phyloP scores from a whole-genome alignment of 1,139 yeast genomes.

The Saccharomyces hybrid region DNA sequence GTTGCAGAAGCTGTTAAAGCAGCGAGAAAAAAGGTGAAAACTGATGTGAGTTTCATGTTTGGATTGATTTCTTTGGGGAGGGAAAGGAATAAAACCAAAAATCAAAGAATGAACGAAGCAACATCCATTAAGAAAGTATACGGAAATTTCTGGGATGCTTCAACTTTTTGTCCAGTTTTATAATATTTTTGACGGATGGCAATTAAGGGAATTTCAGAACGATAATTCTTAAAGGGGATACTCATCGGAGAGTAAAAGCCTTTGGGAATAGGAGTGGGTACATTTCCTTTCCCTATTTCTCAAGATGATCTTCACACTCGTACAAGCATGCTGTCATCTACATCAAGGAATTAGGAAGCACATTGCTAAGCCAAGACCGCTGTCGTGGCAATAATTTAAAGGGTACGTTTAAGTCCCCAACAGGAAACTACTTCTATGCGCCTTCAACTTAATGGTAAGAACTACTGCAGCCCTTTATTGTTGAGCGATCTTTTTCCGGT shows the following conservation, averaged over 20 bases:
- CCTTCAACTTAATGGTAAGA: background rate
- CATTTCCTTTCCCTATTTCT: background rate
- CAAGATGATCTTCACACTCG: background rate
- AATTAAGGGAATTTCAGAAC: background rate
- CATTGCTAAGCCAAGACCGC: background rate
- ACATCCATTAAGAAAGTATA: background rate
- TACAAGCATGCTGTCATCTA: too few species aligned
- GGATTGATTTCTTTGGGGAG: background rate
- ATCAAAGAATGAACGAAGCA: background rate
- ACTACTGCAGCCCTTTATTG: background rate
- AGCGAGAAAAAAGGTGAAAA: background rate
- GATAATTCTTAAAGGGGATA: background rate
- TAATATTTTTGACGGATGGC: background rate
- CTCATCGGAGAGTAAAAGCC: background rate
- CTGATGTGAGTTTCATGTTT: background rate
- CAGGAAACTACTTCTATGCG: background rate
- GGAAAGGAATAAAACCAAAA: background rate
- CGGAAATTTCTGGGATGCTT: background rate
- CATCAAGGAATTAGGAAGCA: background rate
- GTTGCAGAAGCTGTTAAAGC: slow-evolving; percentile 4
- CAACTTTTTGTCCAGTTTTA: background rate
- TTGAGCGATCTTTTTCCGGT: background rate
- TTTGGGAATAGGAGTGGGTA: background rate
- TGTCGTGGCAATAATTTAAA: background rate
- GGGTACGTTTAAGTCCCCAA: background rate